Base-by-base conservation (phyloP, 129 eudicot genomes). In the Gnaphalium uliginosum region DNA sequence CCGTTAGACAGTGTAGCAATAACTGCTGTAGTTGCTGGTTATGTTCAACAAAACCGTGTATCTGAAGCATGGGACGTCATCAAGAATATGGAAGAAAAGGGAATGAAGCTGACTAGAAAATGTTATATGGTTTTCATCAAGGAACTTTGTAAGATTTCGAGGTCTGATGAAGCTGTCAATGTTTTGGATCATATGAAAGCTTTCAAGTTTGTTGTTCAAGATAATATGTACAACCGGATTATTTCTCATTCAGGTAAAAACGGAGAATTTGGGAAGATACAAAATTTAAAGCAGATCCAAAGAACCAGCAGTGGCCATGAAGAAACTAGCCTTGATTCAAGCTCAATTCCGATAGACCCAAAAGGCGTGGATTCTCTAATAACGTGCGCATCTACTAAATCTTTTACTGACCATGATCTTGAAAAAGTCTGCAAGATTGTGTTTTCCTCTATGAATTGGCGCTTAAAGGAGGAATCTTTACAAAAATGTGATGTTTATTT, bases 11-110 rank as follows among this genome's bases (percentile, higher is more conserved):
- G 76, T 71, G 86, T 88, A 51, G 96, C 89, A 66, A 51, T 84
- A 54, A 90, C 85, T 65, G 88, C 95, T 26, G 81, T 92, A 23
- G 84, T 84, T 81, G 82, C 84, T 50, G 96, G 90, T 72, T 87
- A 78, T 86, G 80, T 90, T 60, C 87, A 77, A 22, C 88, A 89
- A 79, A 83, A 86, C 50, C 32, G 60, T 48, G 59, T 90, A 53
- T 74, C 86, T 71, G 92, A 83, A 81, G 96, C 96, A 21, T 92
- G 92, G 92, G 54, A 86, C 17, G 67, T 83, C 29, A 75, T 89
- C 63, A 79, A 77, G 71, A 90, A 83, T 70, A 85, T 86, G 95
- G 79, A 79, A 84, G 83, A 81, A 79, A 85, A 80, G 72, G 96
- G 98, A 72, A 73, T 88, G n/a, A 83, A 51, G 77, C 62, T 81